Evolutionary conservation across 176 grass and related monocot genomes (phyloP), one percentile per base, ranked within the genome.

Genomic region (Olyra latifolia): DNA sequence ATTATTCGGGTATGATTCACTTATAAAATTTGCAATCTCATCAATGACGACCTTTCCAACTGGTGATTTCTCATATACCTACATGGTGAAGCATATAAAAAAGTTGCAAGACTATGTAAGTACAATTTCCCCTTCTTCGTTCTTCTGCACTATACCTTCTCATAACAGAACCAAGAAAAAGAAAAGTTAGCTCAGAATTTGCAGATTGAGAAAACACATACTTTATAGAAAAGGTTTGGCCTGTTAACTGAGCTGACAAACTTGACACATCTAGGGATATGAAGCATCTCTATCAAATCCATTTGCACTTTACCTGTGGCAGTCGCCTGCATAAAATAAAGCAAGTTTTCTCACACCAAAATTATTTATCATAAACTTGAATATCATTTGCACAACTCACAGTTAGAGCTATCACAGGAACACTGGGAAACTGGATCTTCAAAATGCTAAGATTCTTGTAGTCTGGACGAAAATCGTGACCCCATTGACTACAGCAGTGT

Each of bases 361-460:
- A 68, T 84, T 62, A 42, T 32, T 53, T 85, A 16, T 65, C 55
- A 25, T 69, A 52, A 72, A 58, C 20, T 78, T 68, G 25, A 63
- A 43, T 64, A 28, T 39, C 72, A 76, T 61, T 74, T 69, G 60
- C 6, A 24, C 66, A 86, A 97, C 95, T 94, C 78, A 98, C 92
- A 76, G 95, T 94, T 88, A 98, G 67, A 91, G 95, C 91, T 76
- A 98, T 88, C 67, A 98, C 44, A 45, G 95, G 95, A 92, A 98
- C 85, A 87, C 56, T 92, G 79, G 89, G 91, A 82, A 98, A 98
- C 81, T 98, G 95, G 80, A 98, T 92, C 69, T 98, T 98, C 67
- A 98, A 89, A 75, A 98, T 94, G 66, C 89, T 86, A 80, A 98
- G 87, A 89, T 94, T 94, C 89, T 98, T 98, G 84, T 98, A 98